Evolutionary conservation across 208 protist species (phyloP).

Genomic region (Trypanosoma congolense): DNA sequence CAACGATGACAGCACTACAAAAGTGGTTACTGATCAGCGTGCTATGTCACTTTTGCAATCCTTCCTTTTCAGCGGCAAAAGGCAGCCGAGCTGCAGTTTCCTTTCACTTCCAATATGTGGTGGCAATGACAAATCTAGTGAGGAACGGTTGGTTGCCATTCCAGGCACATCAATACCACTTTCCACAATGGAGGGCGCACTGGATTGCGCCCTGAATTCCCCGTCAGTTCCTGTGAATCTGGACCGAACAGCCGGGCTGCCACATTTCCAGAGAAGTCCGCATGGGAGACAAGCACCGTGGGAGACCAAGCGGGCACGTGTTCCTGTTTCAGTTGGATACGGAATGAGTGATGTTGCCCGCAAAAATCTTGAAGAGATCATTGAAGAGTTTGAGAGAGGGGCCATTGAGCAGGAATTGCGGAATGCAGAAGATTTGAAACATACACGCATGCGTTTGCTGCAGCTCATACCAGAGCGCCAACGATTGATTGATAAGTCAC

Average conservation of each 20-base stretch:
- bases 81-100: background rate
- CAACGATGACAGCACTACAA: background rate
- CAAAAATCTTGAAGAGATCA: constrained; percentile 26
- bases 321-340: constrained; percentile 33
- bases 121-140: background rate
- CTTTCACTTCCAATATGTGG: background rate
- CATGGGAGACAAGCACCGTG: too few relatives aligned
- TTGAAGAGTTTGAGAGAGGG: constrained; percentile 25
- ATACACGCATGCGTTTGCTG: constrained; percentile 38
- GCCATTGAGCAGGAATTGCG: constrained; percentile 37
- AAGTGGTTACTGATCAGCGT: background rate
- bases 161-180: too few relatives aligned
- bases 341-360: constrained; percentile 49
- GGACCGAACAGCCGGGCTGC: too few relatives aligned
- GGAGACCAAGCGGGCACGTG: background rate
- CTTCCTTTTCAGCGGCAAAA: background rate
- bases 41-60: background rate
- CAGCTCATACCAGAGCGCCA: constrained; percentile 24
- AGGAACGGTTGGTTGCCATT: background rate
- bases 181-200: too few relatives aligned
- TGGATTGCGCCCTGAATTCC: too few relatives aligned
- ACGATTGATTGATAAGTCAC: constrained; percentile 6
- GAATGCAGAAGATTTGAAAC: constrained; percentile 31
- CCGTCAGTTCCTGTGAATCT: too few relatives aligned
- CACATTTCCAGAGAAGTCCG: too few relatives aligned